Conservation (phyloP, 371 early-diverging fungal genomes). For the Sporodiniella umbellata region DNA sequence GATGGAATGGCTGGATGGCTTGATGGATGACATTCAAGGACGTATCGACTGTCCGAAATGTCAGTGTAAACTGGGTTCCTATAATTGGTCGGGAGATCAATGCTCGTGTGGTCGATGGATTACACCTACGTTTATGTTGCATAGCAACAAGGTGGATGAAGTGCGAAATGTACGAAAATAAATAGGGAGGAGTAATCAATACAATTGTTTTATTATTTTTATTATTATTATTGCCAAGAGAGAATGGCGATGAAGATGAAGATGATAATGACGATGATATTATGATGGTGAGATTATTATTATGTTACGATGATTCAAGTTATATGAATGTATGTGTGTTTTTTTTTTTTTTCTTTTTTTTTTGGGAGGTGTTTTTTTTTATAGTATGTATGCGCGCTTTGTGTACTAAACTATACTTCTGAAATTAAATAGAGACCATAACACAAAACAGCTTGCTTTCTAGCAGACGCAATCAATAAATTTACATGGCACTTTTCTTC, state of each 20-base stretch:
- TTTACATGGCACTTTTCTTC: constrained; percentile 72
- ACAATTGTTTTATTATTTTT: too few relatives aligned
- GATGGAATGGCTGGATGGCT: constrained; percentile 77
- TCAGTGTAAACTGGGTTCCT: constrained; percentile 76
- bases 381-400: too few relatives aligned
- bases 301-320: too few relatives aligned
- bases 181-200: too few relatives aligned
- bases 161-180: constrained; percentile 15
- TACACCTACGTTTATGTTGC: constrained; percentile 81
- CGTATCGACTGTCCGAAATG: constrained; percentile 85
- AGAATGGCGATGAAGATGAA: too few relatives aligned
- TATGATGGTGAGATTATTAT: too few relatives aligned
- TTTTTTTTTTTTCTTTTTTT: not conserved
- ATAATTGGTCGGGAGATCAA: constrained; percentile 81
- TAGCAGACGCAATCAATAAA: constrained; percentile 57
- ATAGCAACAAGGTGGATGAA: constrained; percentile 74
- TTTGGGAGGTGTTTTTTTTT: not conserved
- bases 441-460: constrained; percentile 59
- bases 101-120: constrained; percentile 89
- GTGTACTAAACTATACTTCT: constrained; percentile 12
- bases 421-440: constrained; percentile 43
- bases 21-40: constrained; percentile 61
- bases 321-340: too few relatives aligned
- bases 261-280: too few relatives aligned
- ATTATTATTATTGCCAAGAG: too few relatives aligned